phyloP scores from a whole-genome alignment of 768 basidiomycete species.

The Serpula lacrymans region DNA sequence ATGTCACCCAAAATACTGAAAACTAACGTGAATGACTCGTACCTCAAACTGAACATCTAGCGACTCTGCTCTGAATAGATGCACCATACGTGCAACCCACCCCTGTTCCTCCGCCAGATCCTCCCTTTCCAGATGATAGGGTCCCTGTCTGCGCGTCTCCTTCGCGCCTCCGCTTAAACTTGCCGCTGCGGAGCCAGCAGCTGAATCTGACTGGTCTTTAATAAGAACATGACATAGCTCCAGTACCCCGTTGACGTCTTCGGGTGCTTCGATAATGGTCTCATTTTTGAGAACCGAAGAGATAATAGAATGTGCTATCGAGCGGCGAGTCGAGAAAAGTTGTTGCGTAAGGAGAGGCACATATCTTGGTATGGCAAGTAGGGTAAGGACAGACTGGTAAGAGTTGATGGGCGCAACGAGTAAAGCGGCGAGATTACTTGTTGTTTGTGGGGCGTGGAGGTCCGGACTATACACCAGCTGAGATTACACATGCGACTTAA shows the following conservation, averaged over 20 bases:
- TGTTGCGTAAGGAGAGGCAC: conserved; percentile 79
- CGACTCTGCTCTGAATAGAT: conserved; percentile 87
- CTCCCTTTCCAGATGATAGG: conserved; percentile 68
- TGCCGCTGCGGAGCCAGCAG: conserved; percentile 29
- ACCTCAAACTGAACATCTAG: conserved; percentile 90
- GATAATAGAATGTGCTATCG: conserved; percentile 92
- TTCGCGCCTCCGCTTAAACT: conserved; percentile 28
- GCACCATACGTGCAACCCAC: conserved; percentile 98
- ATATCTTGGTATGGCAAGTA: conserved; percentile 94
- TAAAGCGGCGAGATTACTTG: conserved; percentile 84
- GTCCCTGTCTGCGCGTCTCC: conserved; percentile 54
- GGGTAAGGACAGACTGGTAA: conserved; percentile 92
- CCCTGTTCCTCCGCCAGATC: conserved; percentile 98
- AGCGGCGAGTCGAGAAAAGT: conserved; percentile 84
- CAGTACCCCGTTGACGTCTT: conserved; percentile 92
- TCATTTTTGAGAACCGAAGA: conserved; percentile 96
- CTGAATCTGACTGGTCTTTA: conserved; percentile 73
- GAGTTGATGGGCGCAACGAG: conserved; percentile 94
- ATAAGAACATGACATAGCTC: conserved; percentile 92
- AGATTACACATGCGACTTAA: conserved; percentile 5
- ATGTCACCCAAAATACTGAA: background rate
- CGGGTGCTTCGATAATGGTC: conserved; percentile 88
- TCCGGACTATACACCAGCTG: conserved; percentile 58
- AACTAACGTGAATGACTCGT: conserved; percentile 15
- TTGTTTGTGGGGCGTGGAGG: conserved; percentile 83